Evolutionary conservation across 108 stramenopile genomes (phyloP), one percentile per base, ranked within the genome.

Genomic region (Cyclotella choctawhatcheeana): DNA sequence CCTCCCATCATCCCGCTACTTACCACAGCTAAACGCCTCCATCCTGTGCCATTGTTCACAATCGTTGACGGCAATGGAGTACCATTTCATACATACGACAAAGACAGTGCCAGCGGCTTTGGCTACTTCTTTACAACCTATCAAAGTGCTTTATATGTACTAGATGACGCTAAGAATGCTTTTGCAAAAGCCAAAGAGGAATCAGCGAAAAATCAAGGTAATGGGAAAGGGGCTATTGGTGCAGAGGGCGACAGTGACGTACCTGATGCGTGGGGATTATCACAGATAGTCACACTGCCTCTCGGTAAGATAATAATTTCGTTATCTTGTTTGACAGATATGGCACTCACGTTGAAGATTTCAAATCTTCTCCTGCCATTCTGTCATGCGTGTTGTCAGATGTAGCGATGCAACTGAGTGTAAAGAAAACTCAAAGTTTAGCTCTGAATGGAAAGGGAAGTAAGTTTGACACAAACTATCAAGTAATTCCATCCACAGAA

Each of bases 261-360:
- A 4, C 66, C 69, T 5, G 90, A 93, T 73, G 85, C 90, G 13
- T 91, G 93, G 93, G 83, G 58, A 34, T 63, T 76, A 25, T 90
- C 93, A 17, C 68, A 82, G 24, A 87, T 93, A 24, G 85, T 85
- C 0, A 83, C 87, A 0, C 69, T 93, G 2, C 93, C 93, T 13
- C 60, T 93, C 62, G 93, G n/a, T n/a, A n/a, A n/a, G n/a, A n/a
- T n/a, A n/a, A n/a, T n/a, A n/a, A n/a, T n/a, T n/a, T n/a, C n/a
- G n/a, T n/a, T n/a, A n/a, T n/a, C n/a, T n/a, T n/a, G n/a, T n/a
- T n/a, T n/a, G n/a, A n/a, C n/a, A n/a, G n/a, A n/a, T n/a, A n/a
- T n/a, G n/a, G n/a, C n/a, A n/a, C n/a, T n/a, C n/a, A n/a, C n/a
- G n/a, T n/a, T n/a, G n/a, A n/a, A n/a, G n/a, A n/a, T n/a, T n/a